These are phyloP conservation scores for Fermentozyma sake DNA, from an alignment of 1,139 yeast species.

Conservation along the genomic window DNA sequence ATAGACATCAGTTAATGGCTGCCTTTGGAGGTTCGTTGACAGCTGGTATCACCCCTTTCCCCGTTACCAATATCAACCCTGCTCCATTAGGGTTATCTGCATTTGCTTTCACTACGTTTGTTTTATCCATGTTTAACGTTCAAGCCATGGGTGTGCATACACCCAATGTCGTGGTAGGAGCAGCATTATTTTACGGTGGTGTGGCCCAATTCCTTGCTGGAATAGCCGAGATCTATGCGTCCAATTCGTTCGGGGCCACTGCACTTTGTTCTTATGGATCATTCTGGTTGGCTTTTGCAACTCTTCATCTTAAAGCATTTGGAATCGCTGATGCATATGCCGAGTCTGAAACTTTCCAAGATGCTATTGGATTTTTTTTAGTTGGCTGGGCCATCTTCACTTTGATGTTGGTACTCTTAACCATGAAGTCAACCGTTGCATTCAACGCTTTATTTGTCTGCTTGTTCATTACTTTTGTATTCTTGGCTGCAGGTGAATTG, in stretches of 20 bases:
- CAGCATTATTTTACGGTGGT: conserved; percentile 60
- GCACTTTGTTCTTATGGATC: conserved; percentile 71
- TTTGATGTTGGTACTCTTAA: conserved; percentile 50
- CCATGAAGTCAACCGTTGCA: conserved; percentile 63
- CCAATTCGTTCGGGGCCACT: conserved; percentile 63
- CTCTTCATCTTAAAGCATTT: conserved; percentile 52
- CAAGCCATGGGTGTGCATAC: conserved; percentile 50
- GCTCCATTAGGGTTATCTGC: conserved; percentile 59
- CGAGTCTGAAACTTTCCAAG: conserved; percentile 35
- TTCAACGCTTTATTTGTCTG: conserved; percentile 50
- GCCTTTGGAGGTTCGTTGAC: conserved; percentile 43
- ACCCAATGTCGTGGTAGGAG: conserved; percentile 44
- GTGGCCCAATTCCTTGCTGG: conserved; percentile 63
- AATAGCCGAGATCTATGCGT: conserved; percentile 57
- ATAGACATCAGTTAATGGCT: conserved; percentile 32
- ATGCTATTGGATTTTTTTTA: conserved; percentile 57
- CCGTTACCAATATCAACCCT: conserved; percentile 43
- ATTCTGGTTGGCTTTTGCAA: conserved; percentile 67
- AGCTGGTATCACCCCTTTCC: conserved; percentile 35
- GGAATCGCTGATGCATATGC: conserved; percentile 52
- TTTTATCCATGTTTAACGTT: conserved; percentile 44
- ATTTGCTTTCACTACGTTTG: conserved; percentile 49
- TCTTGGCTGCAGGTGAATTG: conserved; percentile 55
- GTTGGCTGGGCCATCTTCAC: conserved; percentile 68
- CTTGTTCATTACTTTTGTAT: conserved; percentile 51